Evolutionary conservation across 306 rosid species (phyloP).

Genomic region (Acacia melanoxylon): DNA sequence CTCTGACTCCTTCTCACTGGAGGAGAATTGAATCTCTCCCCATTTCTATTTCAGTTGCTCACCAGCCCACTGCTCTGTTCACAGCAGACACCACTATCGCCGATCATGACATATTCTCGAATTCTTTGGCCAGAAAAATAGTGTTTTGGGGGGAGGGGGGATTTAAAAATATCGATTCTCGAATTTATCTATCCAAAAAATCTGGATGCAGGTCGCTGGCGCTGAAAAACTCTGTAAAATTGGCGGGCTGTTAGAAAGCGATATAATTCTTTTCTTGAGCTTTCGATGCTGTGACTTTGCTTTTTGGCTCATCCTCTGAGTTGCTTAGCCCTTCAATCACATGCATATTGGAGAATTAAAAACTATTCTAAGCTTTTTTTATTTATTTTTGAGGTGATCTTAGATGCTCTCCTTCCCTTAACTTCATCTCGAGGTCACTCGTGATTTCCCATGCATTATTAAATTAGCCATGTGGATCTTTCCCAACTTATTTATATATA

Average conservation of each 20-base stretch:
- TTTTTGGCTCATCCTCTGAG: slow-evolving; percentile 10
- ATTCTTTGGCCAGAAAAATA: not conserved
- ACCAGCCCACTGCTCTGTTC: too few relatives aligned
- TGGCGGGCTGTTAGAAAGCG: slow-evolving; percentile 5
- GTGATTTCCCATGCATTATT: not conserved
- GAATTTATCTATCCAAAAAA: not conserved
- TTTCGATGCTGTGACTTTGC: slow-evolving; percentile 27
- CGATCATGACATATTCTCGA: not conserved
- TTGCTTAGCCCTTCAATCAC: not conserved
- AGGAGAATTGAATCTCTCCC: not conserved
- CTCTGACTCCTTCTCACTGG: not conserved
- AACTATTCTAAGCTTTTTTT: not conserved
- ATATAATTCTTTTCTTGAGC: slow-evolving; percentile 50
- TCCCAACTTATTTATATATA: slow-evolving; percentile 30
- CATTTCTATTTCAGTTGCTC: too few relatives aligned
- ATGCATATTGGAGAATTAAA: not conserved
- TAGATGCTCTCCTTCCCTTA: too few relatives aligned
- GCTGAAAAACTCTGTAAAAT: not conserved
- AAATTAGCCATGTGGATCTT: slow-evolving; percentile 44
- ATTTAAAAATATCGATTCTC: not conserved
- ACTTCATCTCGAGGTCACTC: not conserved
- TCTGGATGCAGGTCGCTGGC: not conserved
- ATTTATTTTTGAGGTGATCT: too few relatives aligned
- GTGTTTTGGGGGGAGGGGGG: too few relatives aligned
- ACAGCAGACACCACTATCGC: not conserved